These are phyloP conservation scores for Candida ipomoeae DNA, from an alignment of 805 yeast species.

Conservation along the genomic window DNA sequence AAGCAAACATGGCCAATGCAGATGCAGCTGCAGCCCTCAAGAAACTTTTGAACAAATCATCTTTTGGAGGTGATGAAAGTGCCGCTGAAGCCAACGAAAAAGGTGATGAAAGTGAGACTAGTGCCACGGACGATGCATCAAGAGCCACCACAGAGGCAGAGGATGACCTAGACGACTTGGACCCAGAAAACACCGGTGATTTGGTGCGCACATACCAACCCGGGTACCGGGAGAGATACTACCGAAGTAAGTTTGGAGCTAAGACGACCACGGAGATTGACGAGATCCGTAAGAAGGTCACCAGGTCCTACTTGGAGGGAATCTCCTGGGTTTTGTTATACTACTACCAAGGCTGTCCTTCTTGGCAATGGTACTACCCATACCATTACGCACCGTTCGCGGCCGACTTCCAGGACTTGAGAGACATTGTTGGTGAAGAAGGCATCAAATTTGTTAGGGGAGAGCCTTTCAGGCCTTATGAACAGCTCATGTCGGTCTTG, in stretches of 20 bases:
- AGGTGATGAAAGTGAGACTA: background rate
- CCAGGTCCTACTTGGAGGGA: constrained; percentile 80
- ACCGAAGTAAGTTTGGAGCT: constrained; percentile 66
- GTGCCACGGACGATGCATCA: constrained; percentile 26
- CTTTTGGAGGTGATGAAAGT: constrained; percentile 26
- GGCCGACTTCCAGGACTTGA: constrained; percentile 64
- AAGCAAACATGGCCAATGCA: constrained; percentile 68
- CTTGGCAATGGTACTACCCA: constrained; percentile 98
- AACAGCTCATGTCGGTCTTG: constrained; percentile 89
- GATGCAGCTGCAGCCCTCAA: constrained; percentile 62
- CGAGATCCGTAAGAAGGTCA: constrained; percentile 54
- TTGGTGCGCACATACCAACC: constrained; percentile 70
- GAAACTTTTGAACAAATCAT: constrained; percentile 27
- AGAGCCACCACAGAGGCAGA: constrained; percentile 7
- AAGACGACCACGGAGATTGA: constrained; percentile 51
- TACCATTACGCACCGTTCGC: constrained; percentile 99
- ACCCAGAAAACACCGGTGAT: constrained; percentile 40
- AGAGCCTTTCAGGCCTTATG: constrained; percentile 83
- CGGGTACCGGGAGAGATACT: constrained; percentile 82
- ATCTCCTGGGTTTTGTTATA: constrained; percentile 94
- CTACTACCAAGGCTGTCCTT: constrained; percentile 96
- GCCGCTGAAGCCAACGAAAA: constrained; percentile 4
- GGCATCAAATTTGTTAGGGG: constrained; percentile 62
- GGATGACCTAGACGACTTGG: constrained; percentile 15
- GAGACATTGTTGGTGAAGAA: constrained; percentile 39